Evolutionary conservation across 2,329 filamentous ascomycete species (phyloP).

Genomic region (Thelonectria blattea): DNA sequence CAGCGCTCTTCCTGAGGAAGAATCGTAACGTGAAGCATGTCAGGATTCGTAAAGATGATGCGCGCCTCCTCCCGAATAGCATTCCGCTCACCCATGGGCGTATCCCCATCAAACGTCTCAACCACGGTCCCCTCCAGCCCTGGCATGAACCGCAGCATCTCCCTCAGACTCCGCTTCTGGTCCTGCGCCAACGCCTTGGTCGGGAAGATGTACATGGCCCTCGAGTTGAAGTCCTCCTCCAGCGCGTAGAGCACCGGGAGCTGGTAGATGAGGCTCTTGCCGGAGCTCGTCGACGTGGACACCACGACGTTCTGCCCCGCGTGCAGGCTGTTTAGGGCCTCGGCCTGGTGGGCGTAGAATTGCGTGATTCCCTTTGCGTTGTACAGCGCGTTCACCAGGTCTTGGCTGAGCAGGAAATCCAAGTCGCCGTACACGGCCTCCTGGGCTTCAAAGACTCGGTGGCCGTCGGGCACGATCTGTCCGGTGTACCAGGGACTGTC

Average conservation of each 20-base stretch:
- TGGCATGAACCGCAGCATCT: constrained; percentile 81
- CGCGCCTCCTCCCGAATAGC: constrained; percentile 84
- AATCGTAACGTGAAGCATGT: constrained; percentile 96
- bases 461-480: constrained; percentile 92
- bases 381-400: constrained; percentile 93
- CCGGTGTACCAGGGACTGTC: constrained; percentile 85
- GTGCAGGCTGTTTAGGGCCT: constrained; percentile 88
- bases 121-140: constrained; percentile 77
- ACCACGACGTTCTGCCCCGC: constrained; percentile 88
- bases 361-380: constrained; percentile 86
- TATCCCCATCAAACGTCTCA: constrained; percentile 96
- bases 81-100: constrained; percentile 79
- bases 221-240: constrained; percentile 75
- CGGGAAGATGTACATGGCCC: constrained; percentile 97
- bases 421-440: constrained; percentile 82
- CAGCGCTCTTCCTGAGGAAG: constrained; percentile 89
- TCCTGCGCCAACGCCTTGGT: constrained; percentile 97
- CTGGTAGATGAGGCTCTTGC: constrained; percentile 98
- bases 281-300: constrained; percentile 92
- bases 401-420: constrained; percentile 84
- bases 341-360: constrained; percentile 90
- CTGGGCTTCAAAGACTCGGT: constrained; percentile 88
- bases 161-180: constrained; percentile 85
- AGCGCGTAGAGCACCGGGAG: constrained; percentile 88
- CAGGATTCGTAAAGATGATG: constrained; percentile 96